A percentile compares a stretch with the other conserved stretches of the same genome.
Evolutionary conservation across 768 basidiomycete genomes (phyloP).

Genomic region (Tricholoma saponaceum): DNA sequence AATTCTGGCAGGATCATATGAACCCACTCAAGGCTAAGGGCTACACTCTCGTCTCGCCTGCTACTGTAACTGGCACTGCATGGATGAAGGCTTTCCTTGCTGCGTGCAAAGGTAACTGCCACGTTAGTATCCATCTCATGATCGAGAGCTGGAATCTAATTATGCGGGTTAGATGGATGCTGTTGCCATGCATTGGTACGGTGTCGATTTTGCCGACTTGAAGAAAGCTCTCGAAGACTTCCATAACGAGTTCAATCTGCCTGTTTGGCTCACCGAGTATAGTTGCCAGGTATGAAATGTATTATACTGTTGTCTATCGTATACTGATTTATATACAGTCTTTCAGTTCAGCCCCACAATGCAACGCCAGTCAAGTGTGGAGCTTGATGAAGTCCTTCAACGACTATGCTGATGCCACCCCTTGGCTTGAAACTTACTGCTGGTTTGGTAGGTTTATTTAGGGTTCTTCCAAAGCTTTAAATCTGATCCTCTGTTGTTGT

Average conservation of each 20-base stretch:
- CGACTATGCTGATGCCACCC: slow-evolving; percentile 37
- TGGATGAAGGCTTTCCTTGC: slow-evolving; percentile 66
- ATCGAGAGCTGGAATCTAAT: background rate
- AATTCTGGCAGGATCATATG: slow-evolving; percentile 60
- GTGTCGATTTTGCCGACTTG: slow-evolving; percentile 41
- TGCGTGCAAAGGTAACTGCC: slow-evolving; percentile 44
- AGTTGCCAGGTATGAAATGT: slow-evolving; percentile 51
- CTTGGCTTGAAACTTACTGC: slow-evolving; percentile 37
- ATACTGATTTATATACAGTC: background rate
- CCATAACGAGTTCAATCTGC: slow-evolving; percentile 37
- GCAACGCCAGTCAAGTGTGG: slow-evolving; percentile 35
- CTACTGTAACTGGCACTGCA: slow-evolving; percentile 58
- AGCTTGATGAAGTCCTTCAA: slow-evolving; percentile 44
- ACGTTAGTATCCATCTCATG: slow-evolving; percentile 35
- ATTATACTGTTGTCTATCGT: background rate
- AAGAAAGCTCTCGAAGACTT: slow-evolving; percentile 45
- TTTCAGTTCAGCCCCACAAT: slow-evolving; percentile 46
- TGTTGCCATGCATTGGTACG: slow-evolving; percentile 71
- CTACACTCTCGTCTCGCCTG: slow-evolving; percentile 60
- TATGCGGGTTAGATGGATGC: slow-evolving; percentile 41
- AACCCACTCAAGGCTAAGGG: slow-evolving; percentile 52
- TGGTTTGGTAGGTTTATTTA: slow-evolving; percentile 53
- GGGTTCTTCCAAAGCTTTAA: background rate
- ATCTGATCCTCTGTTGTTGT: background rate
- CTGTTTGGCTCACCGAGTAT: slow-evolving; percentile 66